Base-by-base conservation (phyloP, 2,329 filamentous ascomycete genomes). In the Allantophomopsis cytisporea region DNA sequence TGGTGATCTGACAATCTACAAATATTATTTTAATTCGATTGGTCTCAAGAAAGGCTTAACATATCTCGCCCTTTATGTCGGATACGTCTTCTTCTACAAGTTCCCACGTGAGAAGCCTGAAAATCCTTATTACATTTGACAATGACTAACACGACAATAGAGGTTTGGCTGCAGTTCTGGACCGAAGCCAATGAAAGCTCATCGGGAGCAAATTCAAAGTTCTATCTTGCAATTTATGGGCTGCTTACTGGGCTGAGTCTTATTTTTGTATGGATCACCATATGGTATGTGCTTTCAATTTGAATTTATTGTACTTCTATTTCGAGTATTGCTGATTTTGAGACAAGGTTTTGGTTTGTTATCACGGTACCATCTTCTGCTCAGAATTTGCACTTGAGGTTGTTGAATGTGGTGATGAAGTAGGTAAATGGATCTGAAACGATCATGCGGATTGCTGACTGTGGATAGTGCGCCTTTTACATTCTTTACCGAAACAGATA, bases 401-500 rank as follows among this genome's bases (percentile, higher is more conserved):
- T 46, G 14, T 28, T 45, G 13, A n/a, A 30, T 30, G 37, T 41
- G 15, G 44, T 47, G 13, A 43, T 45, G 41, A 13, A 33, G n/a
- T n/a, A n/a, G n/a, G n/a, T n/a, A n/a, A n/a, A n/a, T n/a, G n/a
- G n/a, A n/a, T n/a, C n/a, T n/a, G n/a, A n/a, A n/a, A n/a, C n/a
- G n/a, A n/a, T n/a, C n/a, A n/a, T n/a, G n/a, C n/a, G n/a, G n/a
- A n/a, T n/a, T n/a, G n/a, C n/a, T n/a, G n/a, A n/a, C n/a, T n/a
- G n/a, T n/a, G 16, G 36, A 15, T 28, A 37, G 16, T 32, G 45
- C 41, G 13, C 41, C 43, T 8, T 35, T 43, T 31, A 42, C 45
- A 2, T 47, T 45, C 33, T 47, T 47, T 18, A 40, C 39, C 18
- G 30, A 35, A 11, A 47, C 41, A n/a, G 36, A 16, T 14, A 17